A percentile compares a stretch with the other conserved stretches of the same genome.
Evolutionary conservation across 106 monocot species (phyloP).

Genomic region (Cymbidium sinense): DNA sequence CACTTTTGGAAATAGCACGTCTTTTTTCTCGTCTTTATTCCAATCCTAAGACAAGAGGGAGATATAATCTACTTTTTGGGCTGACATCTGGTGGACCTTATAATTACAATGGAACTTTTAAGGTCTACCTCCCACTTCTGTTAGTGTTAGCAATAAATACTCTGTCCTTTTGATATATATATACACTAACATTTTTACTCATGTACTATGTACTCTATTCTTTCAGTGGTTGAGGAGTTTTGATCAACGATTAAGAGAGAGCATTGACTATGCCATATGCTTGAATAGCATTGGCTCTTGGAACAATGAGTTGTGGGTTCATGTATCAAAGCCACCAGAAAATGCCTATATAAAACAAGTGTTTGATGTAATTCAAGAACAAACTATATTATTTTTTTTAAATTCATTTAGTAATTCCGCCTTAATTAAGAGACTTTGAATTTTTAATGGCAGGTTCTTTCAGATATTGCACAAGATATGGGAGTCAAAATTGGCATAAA

Average conservation of each 20-base stretch:
- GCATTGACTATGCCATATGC: slow-evolving; percentile 99
- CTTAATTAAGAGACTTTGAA: neutral
- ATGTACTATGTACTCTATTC: slow-evolving; percentile 9
- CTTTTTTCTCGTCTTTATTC: slow-evolving; percentile 88
- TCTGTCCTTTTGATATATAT: neutral
- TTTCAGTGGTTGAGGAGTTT: slow-evolving; percentile 91
- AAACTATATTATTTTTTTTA: neutral
- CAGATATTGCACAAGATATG: slow-evolving; percentile 73
- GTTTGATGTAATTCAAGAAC: slow-evolving; percentile 52
- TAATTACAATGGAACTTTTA: slow-evolving; percentile 96
- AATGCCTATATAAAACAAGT: slow-evolving; percentile 89
- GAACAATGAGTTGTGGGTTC: slow-evolving; percentile 79
- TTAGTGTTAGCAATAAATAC: neutral
- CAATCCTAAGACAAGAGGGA: slow-evolving; percentile 85
- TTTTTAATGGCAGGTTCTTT: slow-evolving; percentile 58
- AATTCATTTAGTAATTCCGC: slow-evolving; percentile 5
- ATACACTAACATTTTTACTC: slow-evolving; percentile 1
- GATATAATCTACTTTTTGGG: slow-evolving; percentile 95
- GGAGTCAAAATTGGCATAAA: slow-evolving; percentile 75
- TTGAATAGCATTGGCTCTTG: slow-evolving; percentile 92
- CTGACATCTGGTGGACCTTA: slow-evolving; percentile 99
- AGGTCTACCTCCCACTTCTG: slow-evolving; percentile 32
- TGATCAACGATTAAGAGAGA: slow-evolving; percentile 95
- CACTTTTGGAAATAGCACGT: slow-evolving; percentile 90
- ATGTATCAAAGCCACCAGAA: slow-evolving; percentile 97